phyloP scores from a whole-genome alignment of 2,329 filamentous ascomycete genomes.

The Phialemonium atrogriseum region DNA sequence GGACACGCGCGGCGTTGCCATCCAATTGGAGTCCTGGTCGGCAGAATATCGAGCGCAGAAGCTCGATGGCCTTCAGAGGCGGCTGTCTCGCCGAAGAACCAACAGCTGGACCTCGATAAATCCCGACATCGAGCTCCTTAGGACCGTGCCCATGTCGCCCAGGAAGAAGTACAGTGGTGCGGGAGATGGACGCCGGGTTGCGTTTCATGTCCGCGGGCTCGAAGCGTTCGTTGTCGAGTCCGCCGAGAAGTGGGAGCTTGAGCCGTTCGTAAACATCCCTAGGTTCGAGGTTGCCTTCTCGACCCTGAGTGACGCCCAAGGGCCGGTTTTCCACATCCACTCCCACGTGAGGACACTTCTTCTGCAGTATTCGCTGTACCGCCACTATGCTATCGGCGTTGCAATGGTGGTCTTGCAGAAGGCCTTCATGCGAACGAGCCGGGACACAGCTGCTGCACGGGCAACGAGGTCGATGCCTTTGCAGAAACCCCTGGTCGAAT shows the following conservation, averaged over 20 bases:
- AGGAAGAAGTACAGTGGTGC: conserved; percentile 47
- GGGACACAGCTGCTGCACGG: conserved; percentile 28
- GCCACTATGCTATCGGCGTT: conserved; percentile 83
- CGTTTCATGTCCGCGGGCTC: conserved; percentile 72
- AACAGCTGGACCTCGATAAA: conserved; percentile 61
- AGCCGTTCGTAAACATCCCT: conserved; percentile 80
- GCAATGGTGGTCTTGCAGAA: conserved; percentile 67
- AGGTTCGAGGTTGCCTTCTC: conserved; percentile 80
- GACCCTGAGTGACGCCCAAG: conserved; percentile 77
- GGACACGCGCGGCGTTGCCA: conserved; percentile 70
- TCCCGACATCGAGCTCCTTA: conserved; percentile 58
- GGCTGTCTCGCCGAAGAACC: conserved; percentile 58
- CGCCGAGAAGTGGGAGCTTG: conserved; percentile 71
- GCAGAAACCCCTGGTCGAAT: too few relatives aligned
- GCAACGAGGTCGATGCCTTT: conserved; percentile 11
- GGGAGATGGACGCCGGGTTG: conserved; percentile 72
- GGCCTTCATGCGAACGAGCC: conserved; percentile 52
- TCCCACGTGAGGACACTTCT: conserved; percentile 71
- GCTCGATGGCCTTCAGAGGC: conserved; percentile 53
- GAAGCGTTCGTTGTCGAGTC: conserved; percentile 90
- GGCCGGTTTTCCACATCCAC: conserved; percentile 80
- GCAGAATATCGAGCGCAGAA: conserved; percentile 83
- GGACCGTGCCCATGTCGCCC: conserved; percentile 40
- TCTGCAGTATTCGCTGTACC: conserved; percentile 85
- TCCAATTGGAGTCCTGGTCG: conserved; percentile 83